A percentile compares a stretch with the other conserved stretches of the same genome.
phyloP scores from a whole-genome alignment of 208 protist genomes.

The Balamuthia mandrillaris region DNA sequence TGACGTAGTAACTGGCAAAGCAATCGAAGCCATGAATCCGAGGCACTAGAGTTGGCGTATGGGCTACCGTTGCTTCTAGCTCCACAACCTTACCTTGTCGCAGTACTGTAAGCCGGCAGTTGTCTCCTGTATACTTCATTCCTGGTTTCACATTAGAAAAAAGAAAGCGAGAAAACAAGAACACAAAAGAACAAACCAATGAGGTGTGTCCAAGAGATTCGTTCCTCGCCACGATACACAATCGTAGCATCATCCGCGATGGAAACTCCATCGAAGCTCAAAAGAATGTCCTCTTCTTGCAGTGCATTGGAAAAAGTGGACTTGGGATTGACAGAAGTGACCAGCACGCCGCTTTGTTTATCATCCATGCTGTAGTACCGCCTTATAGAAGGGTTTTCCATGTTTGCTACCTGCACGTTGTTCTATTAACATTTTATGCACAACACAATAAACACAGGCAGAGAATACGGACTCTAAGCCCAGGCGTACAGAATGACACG shows the following conservation, averaged over 20 bases:
- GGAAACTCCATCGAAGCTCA: conserved; percentile 36
- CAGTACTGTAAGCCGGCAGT: conserved; percentile 6
- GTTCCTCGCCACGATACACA: conserved; percentile 29
- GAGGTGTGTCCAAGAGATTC: neutral
- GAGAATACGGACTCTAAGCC: neutral
- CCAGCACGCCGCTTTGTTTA: conserved; percentile 36
- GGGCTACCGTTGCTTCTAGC: neutral
- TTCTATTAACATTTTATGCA: neutral
- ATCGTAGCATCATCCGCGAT: conserved; percentile 53
- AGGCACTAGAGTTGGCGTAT: neutral
- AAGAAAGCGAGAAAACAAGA: neutral
- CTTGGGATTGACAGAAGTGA: conserved; percentile 9
- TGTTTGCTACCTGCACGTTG: conserved; percentile 24
- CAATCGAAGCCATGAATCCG: conserved; percentile 11
- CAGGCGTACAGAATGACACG: neutral
- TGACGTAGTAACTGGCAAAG: conserved; percentile 13
- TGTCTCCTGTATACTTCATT: conserved; percentile 38
- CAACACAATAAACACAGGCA: neutral
- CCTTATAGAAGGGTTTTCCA: conserved; percentile 24
- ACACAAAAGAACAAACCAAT: neutral
- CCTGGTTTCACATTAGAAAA: no score
- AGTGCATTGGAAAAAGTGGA: conserved; percentile 34
- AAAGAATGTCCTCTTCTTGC: conserved; percentile 50
- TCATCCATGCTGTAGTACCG: conserved; percentile 43
- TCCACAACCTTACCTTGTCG: neutral